These are phyloP conservation scores for Diaporthe humulicola DNA, from an alignment of 2,329 filamentous ascomycete genomes.

Conservation along the genomic window DNA sequence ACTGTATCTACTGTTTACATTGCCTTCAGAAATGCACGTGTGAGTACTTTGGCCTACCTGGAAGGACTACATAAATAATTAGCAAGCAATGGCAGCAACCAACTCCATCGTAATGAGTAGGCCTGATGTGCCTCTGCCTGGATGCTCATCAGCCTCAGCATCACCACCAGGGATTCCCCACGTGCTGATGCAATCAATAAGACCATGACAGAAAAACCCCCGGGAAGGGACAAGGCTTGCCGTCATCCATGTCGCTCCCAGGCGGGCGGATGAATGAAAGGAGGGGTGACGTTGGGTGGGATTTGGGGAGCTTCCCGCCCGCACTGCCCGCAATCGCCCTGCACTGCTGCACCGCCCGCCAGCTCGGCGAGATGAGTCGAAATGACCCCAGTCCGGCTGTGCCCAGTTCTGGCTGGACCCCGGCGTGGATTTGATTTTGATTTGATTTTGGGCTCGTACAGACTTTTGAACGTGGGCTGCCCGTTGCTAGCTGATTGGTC, in stretches of 20 bases:
- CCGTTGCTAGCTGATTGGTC: conserved; percentile 25
- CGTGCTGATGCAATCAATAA: not conserved
- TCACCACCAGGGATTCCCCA: conserved; percentile 14
- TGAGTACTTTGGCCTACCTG: not conserved
- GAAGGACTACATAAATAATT: not conserved
- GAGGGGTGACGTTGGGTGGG: conserved; percentile 21
- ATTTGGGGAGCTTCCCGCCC: conserved; percentile 25
- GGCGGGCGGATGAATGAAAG: not conserved
- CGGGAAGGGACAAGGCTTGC: not conserved
- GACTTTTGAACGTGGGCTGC: conserved; percentile 6
- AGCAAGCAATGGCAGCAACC: not conserved
- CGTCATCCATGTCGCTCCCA: conserved; percentile 1
- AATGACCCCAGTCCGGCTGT: conserved; percentile 13
- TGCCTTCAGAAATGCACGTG: not conserved
- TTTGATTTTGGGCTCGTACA: not conserved
- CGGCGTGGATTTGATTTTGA: not conserved
- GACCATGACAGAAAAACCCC: not conserved
- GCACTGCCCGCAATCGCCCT: not conserved
- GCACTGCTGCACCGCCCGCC: not conserved
- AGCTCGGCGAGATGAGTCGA: conserved; percentile 33
- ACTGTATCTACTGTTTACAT: not conserved
- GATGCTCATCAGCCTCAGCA: not conserved
- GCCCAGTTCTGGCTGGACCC: not conserved
- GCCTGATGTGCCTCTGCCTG: not conserved
- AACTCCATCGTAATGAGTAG: too few species aligned